Percentiles rank a stretch among this genome's conserved stretches.
Evolutionary conservation across 257 asterid species (phyloP).

Genomic region (Solanum bulbocastanum): DNA sequence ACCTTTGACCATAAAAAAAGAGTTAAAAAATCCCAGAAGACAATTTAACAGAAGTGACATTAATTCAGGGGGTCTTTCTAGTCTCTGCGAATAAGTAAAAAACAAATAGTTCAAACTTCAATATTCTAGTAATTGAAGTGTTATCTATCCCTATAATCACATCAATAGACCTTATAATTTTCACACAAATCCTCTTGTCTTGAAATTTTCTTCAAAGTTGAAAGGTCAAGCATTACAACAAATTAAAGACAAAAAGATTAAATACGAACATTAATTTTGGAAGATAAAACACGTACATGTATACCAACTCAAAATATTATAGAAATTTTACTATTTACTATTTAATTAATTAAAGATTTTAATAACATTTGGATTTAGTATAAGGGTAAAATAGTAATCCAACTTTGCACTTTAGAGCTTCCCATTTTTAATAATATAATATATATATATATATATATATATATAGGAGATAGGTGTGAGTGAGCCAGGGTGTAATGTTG

Average conservation of each 20-base stretch:
- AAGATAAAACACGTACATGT: background rate
- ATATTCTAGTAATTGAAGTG: background rate
- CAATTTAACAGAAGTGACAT: background rate
- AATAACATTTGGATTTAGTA: background rate
- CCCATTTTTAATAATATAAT: background rate
- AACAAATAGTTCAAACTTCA: background rate
- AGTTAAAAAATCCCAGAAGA: background rate
- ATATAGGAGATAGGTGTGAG: background rate
- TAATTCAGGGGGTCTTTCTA: background rate
- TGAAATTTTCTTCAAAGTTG: background rate
- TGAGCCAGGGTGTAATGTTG: background rate
- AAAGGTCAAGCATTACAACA: background rate
- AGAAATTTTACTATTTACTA: too few species aligned
- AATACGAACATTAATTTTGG: background rate
- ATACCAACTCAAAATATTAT: too few species aligned
- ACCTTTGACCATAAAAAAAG: background rate
- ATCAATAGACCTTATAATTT: background rate
- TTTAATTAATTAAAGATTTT: too few species aligned
- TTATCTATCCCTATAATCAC: background rate
- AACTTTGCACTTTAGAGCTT: background rate
- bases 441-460: too few species aligned
- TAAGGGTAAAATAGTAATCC: background rate
- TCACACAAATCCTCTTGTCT: background rate
- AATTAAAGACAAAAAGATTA: background rate
- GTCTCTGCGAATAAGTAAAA: background rate